Percentiles rank a stretch among this genome's conserved stretches.
phyloP scores from a whole-genome alignment of 371 early-diverging fungal species.

The Capillidium rhysosporum region DNA sequence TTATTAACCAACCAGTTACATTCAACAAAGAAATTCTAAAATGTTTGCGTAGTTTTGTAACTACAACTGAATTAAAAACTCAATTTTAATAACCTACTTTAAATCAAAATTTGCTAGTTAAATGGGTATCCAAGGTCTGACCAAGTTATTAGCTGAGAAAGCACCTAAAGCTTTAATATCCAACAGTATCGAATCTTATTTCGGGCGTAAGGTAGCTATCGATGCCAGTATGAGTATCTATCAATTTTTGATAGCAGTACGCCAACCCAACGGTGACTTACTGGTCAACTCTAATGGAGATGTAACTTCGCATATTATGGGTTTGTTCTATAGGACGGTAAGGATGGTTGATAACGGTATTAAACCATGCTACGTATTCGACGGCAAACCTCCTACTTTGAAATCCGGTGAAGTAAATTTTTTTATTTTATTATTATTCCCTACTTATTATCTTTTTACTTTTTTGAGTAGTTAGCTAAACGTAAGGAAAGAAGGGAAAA shows the following conservation, averaged over 20 bases:
- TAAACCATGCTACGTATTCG: constrained; percentile 98
- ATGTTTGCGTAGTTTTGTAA: too few species aligned
- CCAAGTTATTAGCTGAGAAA: constrained; percentile 88
- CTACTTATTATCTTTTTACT: background rate
- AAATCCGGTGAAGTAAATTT: constrained; percentile 76
- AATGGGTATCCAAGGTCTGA: constrained; percentile 91
- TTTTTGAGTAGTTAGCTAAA: constrained; percentile 51
- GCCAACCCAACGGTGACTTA: constrained; percentile 75
- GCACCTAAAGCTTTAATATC: constrained; percentile 67
- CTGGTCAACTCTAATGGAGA: constrained; percentile 80
- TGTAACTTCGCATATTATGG: constrained; percentile 97
- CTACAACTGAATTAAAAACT: too few species aligned
- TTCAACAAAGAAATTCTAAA: too few species aligned
- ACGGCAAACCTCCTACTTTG: constrained; percentile 94
- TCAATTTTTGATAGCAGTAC: constrained; percentile 98
- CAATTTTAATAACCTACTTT: too few species aligned
- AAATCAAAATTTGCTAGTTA: too few species aligned
- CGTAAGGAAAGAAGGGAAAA: constrained; percentile 69
- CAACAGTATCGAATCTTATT: constrained; percentile 73
- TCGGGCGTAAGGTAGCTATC: constrained; percentile 95
- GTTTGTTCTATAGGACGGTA: constrained; percentile 97
- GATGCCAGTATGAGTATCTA: constrained; percentile 98
- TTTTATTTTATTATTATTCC: background rate
- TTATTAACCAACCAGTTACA: too few species aligned
- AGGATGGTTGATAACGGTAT: constrained; percentile 96